These are phyloP conservation scores for Daldinia decipiens DNA, from an alignment of 495 filamentous ascomycete species.

Conservation along the genomic window DNA sequence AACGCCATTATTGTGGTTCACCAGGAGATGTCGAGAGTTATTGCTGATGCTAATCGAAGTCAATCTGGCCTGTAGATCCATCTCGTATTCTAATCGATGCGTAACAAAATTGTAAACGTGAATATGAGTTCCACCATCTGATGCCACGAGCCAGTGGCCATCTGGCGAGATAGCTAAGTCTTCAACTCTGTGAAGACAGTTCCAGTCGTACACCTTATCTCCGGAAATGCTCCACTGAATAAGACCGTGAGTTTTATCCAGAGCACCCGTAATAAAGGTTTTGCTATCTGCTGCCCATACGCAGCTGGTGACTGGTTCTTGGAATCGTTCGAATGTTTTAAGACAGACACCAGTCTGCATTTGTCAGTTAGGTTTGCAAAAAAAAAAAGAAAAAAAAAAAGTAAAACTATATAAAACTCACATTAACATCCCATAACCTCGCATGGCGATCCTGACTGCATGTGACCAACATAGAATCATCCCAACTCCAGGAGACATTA, in stretches of 20 bases:
- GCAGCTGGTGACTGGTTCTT: slow-evolving; percentile 84
- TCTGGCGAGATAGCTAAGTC: slow-evolving; percentile 85
- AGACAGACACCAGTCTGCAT: slow-evolving; percentile 75
- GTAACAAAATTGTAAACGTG: slow-evolving; percentile 85
- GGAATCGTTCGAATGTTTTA: slow-evolving; percentile 71
- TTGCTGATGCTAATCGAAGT: slow-evolving; percentile 83
- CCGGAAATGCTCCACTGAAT: slow-evolving; percentile 74
- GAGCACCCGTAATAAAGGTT: slow-evolving; percentile 81
- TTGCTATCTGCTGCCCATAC: slow-evolving; percentile 84
- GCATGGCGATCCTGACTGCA: slow-evolving; percentile 80
- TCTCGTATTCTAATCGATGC: slow-evolving; percentile 76
- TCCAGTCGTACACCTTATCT: slow-evolving; percentile 67
- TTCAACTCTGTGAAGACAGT: slow-evolving; percentile 77
- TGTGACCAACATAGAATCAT: slow-evolving; percentile 84
- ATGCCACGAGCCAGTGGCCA: slow-evolving; percentile 78
- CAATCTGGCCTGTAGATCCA: slow-evolving; percentile 70
- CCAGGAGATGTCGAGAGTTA: slow-evolving; percentile 81
- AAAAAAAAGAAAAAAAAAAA: slow-evolving; percentile 9
- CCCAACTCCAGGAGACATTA: slow-evolving; percentile 89
- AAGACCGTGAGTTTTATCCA: slow-evolving; percentile 73
- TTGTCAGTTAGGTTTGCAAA: slow-evolving; percentile 19
- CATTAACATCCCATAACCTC: slow-evolving; percentile 80
- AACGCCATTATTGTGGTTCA: slow-evolving; percentile 79
- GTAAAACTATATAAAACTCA: slow-evolving; percentile 55
- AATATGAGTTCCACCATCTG: slow-evolving; percentile 73